Conservation (phyloP, 2,329 filamentous ascomycete species). For the Dactylellina leptospora region DNA sequence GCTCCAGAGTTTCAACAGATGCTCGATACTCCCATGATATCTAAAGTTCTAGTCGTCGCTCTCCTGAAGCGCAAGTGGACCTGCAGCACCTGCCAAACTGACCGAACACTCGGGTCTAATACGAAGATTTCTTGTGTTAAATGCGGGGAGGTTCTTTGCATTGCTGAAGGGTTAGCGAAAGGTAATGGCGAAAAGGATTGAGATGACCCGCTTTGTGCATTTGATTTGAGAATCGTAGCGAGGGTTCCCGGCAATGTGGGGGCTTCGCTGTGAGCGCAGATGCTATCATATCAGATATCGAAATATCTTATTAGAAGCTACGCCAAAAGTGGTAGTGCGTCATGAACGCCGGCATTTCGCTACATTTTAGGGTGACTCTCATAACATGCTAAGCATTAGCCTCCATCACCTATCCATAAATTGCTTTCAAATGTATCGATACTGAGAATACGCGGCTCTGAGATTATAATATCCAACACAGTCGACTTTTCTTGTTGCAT, state of each 20-base stretch:
- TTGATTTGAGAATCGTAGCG: background rate
- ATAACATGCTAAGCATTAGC: no score
- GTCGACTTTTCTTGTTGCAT: no score
- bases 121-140: slow-evolving; percentile 20
- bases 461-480: no score
- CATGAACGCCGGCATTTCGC: no score
- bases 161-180: background rate
- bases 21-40: background rate
- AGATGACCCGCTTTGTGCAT: background rate
- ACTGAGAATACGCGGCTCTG: no score
- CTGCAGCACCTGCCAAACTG: slow-evolving; percentile 10
- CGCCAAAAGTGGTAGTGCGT: no score
- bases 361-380: no score
- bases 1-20: slow-evolving; percentile 19
- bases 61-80: slow-evolving; percentile 13
- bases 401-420: no score
- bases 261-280: no score
- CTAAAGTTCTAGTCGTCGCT: slow-evolving; percentile 13
- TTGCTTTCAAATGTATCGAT: no score
- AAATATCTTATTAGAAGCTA: no score
- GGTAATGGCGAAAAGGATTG: background rate
- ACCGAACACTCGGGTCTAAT: slow-evolving; percentile 1
- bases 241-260: background rate
- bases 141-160: slow-evolving; percentile 12
- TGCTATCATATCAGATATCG: no score